Evolutionary conservation across 306 rosid genomes (phyloP), one percentile per base, ranked within the genome.

Genomic region (Casuarina equisetifolia): DNA sequence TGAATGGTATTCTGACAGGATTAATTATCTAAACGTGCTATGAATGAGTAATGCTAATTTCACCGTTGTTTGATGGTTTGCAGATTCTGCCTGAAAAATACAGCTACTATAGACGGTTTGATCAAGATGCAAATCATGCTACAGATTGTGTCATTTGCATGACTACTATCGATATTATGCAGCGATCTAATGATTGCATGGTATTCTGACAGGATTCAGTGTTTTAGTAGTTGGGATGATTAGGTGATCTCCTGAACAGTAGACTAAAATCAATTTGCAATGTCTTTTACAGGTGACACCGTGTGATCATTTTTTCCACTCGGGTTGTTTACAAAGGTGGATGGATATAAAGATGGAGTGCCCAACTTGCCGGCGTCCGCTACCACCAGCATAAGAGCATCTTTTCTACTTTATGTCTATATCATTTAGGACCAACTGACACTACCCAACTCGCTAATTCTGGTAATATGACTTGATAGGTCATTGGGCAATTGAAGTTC

Each of bases 301-400:
- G 17, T 95, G 99, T 55, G 99, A 95, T 79, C 99, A 95, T 89
- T 92, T 92, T 85, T 95, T 95, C 88, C 99, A 95, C 79, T 86
- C 98, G 9, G 94, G 96, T 63, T 95, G 99, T 76, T 88, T 95
- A 81, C 99, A 95, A 88, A 91, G 99, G 87, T 95, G 99, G 99
- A 95, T 95, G 99, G 99, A 95, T 85, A 86, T 92, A 79, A 95
- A 95, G 91, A 95, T 95, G 99, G 99, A 92, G 89, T 95, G 99
- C 85, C 99, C 99, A 3, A 95, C 99, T 63, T 95, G 99, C 76
- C 97, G 99, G 84, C 93, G 99, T 72, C 81, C 93, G 1, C 87
- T 92, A 73, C 99, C 99, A 6, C 94, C 99, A 6, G 98, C 96
- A 74, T 95, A 78, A 74, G 46, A 36, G 76, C 83, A 84, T 78